Evolutionary conservation across 2,329 filamentous ascomycete genomes (phyloP), one percentile per base, ranked within the genome.

Genomic region (Zopfia rhizophila): DNA sequence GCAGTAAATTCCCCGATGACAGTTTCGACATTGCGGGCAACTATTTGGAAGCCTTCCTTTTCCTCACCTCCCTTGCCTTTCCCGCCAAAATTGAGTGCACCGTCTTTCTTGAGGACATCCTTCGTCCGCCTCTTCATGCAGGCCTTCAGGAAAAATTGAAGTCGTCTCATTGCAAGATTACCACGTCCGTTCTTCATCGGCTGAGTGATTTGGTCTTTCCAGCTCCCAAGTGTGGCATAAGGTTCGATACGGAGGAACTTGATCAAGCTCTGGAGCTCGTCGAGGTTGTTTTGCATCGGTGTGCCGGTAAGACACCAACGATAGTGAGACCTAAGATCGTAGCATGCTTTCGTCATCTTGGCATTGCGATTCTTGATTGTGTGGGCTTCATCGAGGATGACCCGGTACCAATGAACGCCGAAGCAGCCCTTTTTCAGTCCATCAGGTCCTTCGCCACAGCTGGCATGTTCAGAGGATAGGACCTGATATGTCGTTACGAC

Each of bases 61-160:
- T 76, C 73, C 37, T 76, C 75, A 11, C 82, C 84, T 4, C 80
- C 78, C 36, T 82, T 77, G 0, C 71, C 71, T 66, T 90, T 89
- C 39, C 88, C 86, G 25, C 89, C 89, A 18, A 89, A 87, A 49
- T 89, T 89, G 13, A 95, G 76, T 1, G 90, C 90, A 8, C 90
- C 90, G 8, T 90, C 90, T 59, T 91, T 82, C 73, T 94, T 96
- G 50, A 99, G 76, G n/a, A 99, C 90, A 16, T 96, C 91, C 73
- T 99, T 99, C 7, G 92, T 97, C 29, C 94, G 86, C n/a, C 94
- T 87, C 77, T 97, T 96, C 94, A 99, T 99, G 75, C 96, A 96
- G 43, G 91, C 93, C 42, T 89, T 88, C 3, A 99, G 77, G 51
- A 96, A 85, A 45, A 88, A 85, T 58, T 96, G 91, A 22, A 99